phyloP scores from a whole-genome alignment of 1,284 basidiomycete species.

The Cryptococcus maquisensis region DNA sequence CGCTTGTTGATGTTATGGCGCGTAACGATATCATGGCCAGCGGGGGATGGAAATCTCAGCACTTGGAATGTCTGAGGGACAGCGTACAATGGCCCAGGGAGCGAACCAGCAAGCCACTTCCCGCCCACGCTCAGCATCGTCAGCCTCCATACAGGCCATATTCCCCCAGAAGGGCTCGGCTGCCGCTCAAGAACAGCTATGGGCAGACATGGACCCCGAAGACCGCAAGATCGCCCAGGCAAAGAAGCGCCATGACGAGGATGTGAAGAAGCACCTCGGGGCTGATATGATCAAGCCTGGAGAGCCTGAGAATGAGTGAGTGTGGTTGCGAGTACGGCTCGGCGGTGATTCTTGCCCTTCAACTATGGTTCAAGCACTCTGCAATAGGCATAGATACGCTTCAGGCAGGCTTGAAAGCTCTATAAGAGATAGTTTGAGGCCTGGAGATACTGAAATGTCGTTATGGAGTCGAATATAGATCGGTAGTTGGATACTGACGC shows the following conservation, averaged over 20 bases:
- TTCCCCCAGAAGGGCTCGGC: too few species aligned
- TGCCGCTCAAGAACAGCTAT: not conserved
- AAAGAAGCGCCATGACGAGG: conserved; percentile 26
- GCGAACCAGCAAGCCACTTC: not conserved
- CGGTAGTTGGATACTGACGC: not conserved
- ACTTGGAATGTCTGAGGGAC: too few species aligned
- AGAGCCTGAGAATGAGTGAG: conserved; percentile 38
- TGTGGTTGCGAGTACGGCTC: not conserved
- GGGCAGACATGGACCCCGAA: not conserved
- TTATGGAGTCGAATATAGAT: not conserved
- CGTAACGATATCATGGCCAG: not conserved
- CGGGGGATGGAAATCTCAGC: too few species aligned
- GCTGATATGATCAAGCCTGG: conserved; percentile 18
- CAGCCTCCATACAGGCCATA: too few species aligned
- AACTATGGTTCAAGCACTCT: too few species aligned
- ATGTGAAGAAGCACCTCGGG: conserved; percentile 23
- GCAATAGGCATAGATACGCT: too few species aligned
- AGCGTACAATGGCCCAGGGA: not conserved
- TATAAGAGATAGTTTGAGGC: too few species aligned
- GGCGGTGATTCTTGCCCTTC: too few species aligned
- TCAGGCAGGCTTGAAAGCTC: too few species aligned
- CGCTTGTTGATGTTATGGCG: not conserved
- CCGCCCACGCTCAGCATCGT: too few species aligned
- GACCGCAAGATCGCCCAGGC: conserved; percentile 15
- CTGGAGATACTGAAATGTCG: too few species aligned